These are phyloP conservation scores for Aspergillus coremiiformis DNA, from an alignment of 495 filamentous ascomycete species.

Conservation along the genomic window DNA sequence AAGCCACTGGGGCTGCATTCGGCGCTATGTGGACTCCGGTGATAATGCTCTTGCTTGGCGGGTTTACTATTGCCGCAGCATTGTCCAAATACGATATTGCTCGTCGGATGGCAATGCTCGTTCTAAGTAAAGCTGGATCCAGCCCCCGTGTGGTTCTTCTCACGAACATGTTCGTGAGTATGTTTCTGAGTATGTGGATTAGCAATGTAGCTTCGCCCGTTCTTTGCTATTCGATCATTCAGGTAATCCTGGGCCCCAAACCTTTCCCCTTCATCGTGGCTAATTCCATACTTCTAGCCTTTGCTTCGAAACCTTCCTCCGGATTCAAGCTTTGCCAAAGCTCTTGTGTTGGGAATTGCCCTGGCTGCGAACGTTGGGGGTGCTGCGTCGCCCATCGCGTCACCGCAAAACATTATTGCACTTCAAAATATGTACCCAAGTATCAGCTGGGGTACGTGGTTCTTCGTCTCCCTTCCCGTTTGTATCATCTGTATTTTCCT, in stretches of 20 bases:
- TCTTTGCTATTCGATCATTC: slow-evolving; percentile 95
- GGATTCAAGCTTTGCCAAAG: slow-evolving; percentile 87
- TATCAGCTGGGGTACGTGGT: slow-evolving; percentile 91
- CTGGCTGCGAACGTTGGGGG: slow-evolving; percentile 93
- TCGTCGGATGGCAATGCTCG: slow-evolving; percentile 91
- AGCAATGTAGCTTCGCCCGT: slow-evolving; percentile 97
- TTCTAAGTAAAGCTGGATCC: slow-evolving; percentile 94
- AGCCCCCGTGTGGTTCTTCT: slow-evolving; percentile 79
- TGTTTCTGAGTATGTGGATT: slow-evolving; percentile 98
- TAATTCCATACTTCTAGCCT: slow-evolving; percentile 48
- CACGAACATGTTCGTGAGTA: slow-evolving; percentile 97
- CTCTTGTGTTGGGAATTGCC: slow-evolving; percentile 92
- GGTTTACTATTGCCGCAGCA: slow-evolving; percentile 92
- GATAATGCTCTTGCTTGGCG: slow-evolving; percentile 95
- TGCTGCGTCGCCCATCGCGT: slow-evolving; percentile 92
- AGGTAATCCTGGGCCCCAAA: slow-evolving; percentile 43
- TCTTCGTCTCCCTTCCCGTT: slow-evolving; percentile 90
- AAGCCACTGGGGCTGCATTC: slow-evolving; percentile 75
- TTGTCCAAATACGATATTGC: slow-evolving; percentile 97
- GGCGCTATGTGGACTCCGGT: slow-evolving; percentile 98
- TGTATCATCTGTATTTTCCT: slow-evolving; percentile 82
- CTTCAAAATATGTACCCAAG: slow-evolving; percentile 87
- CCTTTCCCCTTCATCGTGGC: slow-evolving; percentile 1
- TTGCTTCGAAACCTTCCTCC: slow-evolving; percentile 86
- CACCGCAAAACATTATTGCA: slow-evolving; percentile 94